Evolutionary conservation across 345 rosid species (phyloP).

Genomic region (Eucalyptus urophylla): DNA sequence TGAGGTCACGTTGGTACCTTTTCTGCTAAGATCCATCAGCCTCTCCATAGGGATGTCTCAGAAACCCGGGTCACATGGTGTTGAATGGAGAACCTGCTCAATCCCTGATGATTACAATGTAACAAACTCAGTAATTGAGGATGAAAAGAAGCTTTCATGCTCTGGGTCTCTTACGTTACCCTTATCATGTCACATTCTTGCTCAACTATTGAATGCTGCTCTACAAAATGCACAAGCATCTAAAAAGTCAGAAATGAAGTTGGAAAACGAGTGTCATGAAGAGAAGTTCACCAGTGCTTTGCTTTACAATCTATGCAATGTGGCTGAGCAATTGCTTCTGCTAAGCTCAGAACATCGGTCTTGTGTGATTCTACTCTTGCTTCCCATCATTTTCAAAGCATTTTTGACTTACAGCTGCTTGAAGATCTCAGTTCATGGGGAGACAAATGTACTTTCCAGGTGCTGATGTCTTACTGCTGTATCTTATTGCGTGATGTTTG

Average conservation of each 20-base stretch:
- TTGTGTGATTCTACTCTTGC: conserved; percentile 55
- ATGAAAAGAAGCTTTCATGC: conserved; percentile 7
- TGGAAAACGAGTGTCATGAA: conserved; percentile 13
- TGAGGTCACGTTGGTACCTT: conserved; percentile 63
- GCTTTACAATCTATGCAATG: conserved; percentile 62
- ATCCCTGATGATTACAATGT: conserved; percentile 1
- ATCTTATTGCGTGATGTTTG: background rate
- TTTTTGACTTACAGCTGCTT: conserved; percentile 23
- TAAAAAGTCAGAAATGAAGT: conserved; percentile 1
- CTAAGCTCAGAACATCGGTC: conserved; percentile 69
- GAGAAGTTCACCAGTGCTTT: conserved; percentile 31
- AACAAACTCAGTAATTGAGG: conserved; percentile 7
- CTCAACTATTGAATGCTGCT: conserved; percentile 43
- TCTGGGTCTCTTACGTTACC: conserved; percentile 39
- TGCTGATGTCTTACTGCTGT: conserved; percentile 5
- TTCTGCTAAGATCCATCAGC: conserved; percentile 49
- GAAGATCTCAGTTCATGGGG: conserved; percentile 27
- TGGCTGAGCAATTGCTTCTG: conserved; percentile 50
- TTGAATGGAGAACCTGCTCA: conserved; percentile 18
- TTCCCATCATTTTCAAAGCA: conserved; percentile 60
- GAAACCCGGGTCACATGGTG: conserved; percentile 30
- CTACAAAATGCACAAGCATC: conserved; percentile 18
- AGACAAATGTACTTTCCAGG: conserved; percentile 33
- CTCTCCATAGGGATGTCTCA: conserved; percentile 34
- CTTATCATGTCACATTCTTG: conserved; percentile 52